Base-by-base conservation (phyloP, 768 basidiomycete species). In the Auriscalpium orientale region DNA sequence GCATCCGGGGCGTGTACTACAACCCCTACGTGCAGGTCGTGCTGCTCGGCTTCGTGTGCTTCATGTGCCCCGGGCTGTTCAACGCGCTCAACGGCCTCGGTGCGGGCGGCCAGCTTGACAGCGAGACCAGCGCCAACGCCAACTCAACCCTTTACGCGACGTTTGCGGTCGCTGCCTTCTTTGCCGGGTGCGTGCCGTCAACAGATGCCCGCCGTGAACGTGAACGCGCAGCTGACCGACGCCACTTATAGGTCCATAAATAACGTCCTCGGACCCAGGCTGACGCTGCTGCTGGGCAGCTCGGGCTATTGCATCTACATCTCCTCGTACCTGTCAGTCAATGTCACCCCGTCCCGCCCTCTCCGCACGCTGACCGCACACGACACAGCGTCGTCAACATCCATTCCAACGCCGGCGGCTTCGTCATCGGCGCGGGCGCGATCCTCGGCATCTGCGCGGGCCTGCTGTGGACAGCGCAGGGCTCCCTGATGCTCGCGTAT, bases 401-500 rank as follows among this genome's bases (percentile, higher is more conserved):
- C 37, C 85, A 90, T 62, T 74, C 78, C 8, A 65, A 73, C 20
- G 81, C 82, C 9, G 76, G 76, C 36, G 72, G 71, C 34, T 91
- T 91, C 65, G 81, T 87, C 46, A 81, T 91, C 59, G 79, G 74
- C 16, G 76, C 87, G 3, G 90, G 89, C 18, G 84, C 85, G 40
- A 64, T 88, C 54, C 81, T 91, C 16, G 90, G 90, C 16, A 59
- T 89, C 49, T 88, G 85, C 63, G 89, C 80, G 13, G 79, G 76
- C 15, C 65, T 92, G 46, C 72, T 91, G 8, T 91, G 90, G 90
- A 85, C 89, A 0, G 87, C 89, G 0, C 89, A 92, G 64, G 91
- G 89, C n/a, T 84, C 82, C 16, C 72, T 92, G 57, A 91, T 91
- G 83, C 71, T 93, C 68, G 81, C 87, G 5, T 92, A 92, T 68